A percentile compares a stretch with the other conserved stretches of the same genome.
These are phyloP conservation scores for Mycena venus DNA, from an alignment of 768 basidiomycete species.

Conservation along the genomic window DNA sequence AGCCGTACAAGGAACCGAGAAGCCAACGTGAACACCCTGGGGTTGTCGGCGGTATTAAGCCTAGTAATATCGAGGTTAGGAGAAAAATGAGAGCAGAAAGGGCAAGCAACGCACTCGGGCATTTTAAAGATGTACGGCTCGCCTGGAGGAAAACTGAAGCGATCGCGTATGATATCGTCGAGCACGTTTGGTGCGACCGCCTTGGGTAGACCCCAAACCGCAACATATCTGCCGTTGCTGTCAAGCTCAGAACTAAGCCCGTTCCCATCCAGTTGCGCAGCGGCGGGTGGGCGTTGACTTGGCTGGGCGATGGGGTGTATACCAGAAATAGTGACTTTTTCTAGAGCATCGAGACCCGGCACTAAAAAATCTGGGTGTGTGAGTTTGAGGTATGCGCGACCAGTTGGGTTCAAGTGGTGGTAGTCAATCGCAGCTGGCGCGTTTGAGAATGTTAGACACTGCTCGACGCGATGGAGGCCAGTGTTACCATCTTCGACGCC, in stretches of 20 bases:
- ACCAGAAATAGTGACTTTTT: constrained; percentile 61
- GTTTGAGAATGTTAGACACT: background rate
- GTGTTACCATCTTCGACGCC: constrained; percentile 62
- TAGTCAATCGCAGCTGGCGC: constrained; percentile 71
- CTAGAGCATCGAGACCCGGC: constrained; percentile 57
- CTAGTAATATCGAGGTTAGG: constrained; percentile 1
- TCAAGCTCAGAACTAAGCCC: constrained; percentile 18
- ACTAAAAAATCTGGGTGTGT: constrained; percentile 58
- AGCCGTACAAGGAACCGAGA: constrained; percentile 71
- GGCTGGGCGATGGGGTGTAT: constrained; percentile 54
- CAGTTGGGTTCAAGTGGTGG: constrained; percentile 69
- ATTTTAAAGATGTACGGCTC: constrained; percentile 63
- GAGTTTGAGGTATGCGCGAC: constrained; percentile 70
- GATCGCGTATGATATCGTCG: constrained; percentile 54
- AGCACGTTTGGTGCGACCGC: constrained; percentile 53
- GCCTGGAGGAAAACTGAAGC: constrained; percentile 54
- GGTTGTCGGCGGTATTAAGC: constrained; percentile 37
- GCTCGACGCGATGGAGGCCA: background rate
- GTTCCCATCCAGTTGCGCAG: constrained; percentile 28
- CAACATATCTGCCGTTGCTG: constrained; percentile 66
- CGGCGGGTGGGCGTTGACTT: constrained; percentile 2
- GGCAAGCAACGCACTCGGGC: constrained; percentile 56
- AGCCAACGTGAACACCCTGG: constrained; percentile 62
- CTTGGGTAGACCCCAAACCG: constrained; percentile 73
- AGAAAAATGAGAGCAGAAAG: background rate